Percentiles rank a stretch among this genome's conserved stretches.
These are phyloP conservation scores for Laetiporus sulphureus DNA, from an alignment of 1,284 basidiomycete genomes.

Conservation along the genomic window DNA sequence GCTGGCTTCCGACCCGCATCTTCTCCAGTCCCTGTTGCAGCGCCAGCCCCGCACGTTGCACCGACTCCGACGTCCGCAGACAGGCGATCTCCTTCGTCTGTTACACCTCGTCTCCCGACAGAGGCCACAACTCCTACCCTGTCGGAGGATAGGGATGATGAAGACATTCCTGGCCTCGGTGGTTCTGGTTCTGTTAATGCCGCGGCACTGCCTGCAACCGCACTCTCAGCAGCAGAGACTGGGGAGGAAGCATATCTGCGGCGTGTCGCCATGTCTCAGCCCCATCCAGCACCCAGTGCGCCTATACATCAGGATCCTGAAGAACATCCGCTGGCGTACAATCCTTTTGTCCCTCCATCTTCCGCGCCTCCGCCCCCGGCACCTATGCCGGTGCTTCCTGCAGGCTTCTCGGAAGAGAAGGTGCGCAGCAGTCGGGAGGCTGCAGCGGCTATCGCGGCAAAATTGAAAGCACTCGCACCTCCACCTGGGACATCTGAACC, in stretches of 20 bases:
- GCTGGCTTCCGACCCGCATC: constrained; percentile 17
- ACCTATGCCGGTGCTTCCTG: constrained; percentile 34
- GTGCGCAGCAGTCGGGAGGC: constrained; percentile 57
- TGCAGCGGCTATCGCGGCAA: constrained; percentile 77
- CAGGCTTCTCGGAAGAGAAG: constrained; percentile 43
- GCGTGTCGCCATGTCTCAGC: constrained; percentile 48
- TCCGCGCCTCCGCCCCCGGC: constrained; percentile 49
- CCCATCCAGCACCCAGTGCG: constrained; percentile 27
- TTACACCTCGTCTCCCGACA: neutral
- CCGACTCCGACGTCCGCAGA: constrained; percentile 4
- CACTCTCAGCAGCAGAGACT: constrained; percentile 31
- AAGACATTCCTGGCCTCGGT: constrained; percentile 25
- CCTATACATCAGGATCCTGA: constrained; percentile 13
- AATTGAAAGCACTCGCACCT: constrained; percentile 51
- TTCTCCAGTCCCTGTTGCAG: constrained; percentile 4
- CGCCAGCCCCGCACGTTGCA: constrained; percentile 5
- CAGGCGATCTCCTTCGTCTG: neutral
- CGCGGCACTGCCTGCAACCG: constrained; percentile 11
- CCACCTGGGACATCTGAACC: constrained; percentile 24
- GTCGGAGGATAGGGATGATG: constrained; percentile 17
- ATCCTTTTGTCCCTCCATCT: constrained; percentile 56
- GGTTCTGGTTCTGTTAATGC: constrained; percentile 12
- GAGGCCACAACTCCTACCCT: constrained; percentile 1
- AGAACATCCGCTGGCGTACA: constrained; percentile 45
- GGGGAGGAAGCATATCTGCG: constrained; percentile 71